Evolutionary conservation across 108 stramenopile genomes (phyloP), one percentile per base, ranked within the genome.

Genomic region (Chaetoceros tenuissimus): DNA sequence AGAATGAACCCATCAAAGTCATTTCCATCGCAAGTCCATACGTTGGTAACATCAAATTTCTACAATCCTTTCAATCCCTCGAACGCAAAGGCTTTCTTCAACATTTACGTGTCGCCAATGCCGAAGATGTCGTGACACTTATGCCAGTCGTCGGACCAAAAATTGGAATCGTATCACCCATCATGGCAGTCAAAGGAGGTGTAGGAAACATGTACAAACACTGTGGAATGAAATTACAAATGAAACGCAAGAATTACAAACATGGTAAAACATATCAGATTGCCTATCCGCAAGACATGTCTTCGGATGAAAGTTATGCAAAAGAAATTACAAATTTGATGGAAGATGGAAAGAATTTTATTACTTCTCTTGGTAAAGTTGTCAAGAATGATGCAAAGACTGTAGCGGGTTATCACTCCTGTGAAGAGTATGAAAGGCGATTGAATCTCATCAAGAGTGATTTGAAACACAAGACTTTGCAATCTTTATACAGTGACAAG

Each of bases 71-170:
- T 71, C 68, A 69, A 27, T 48, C 46, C n/a, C 51, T 85, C 53
- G 87, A 89, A 58, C 70, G 78, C 48, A 62, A 53, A 46, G 68
- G 72, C 0, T 72, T 69, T 57, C 44, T 89, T 8, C 79, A 77
- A 3, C 84, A 85, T 49, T 57, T 89, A 10, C 76, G 87, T 10
- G 78, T 85, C 55, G 77, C 77, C 31, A 89, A 89, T 60, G 63
- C 68, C 24, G 68, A 68, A 64, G 87, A 89, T 68, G 74, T 80
- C 19, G 83, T 88, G 1, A 88, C 87, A 5, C 68, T 84, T 25
- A 60, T 71, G 48, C 87, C 87, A 3, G 61, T 72, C 28, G 70
- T 77, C 1, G 76, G 70, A 47, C 67, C 83, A 18, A 80, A 77
- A 27, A 61, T 67, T 0, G 47, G 63, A 16, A 57, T 79, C 23